A percentile compares a stretch with the other conserved stretches of the same genome.
Evolutionary conservation across 2,329 filamentous ascomycete genomes (phyloP).

Genomic region (Cladosporium sphaerospermum): DNA sequence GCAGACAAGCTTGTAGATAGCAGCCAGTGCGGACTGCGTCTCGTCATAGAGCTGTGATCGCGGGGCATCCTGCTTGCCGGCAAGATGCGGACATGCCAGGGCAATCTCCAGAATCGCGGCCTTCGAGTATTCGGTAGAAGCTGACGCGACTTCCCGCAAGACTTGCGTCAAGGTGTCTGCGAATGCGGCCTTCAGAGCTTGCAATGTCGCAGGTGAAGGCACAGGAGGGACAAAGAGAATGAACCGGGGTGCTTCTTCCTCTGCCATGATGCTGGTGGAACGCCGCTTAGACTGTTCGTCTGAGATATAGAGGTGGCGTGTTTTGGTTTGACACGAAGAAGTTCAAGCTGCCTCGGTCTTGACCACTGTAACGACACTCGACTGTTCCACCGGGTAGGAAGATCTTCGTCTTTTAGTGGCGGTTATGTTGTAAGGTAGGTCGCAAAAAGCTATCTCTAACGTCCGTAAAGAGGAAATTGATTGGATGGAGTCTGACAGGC

Average conservation of each 20-base stretch:
- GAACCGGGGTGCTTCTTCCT: constrained; percentile 25
- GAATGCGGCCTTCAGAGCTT: constrained; percentile 39
- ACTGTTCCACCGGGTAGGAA: no score
- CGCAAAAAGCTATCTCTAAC: no score
- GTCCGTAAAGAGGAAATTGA: no score
- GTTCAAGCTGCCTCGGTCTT: no score
- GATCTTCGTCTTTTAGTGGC: no score
- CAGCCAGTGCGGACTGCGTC: constrained; percentile 69
- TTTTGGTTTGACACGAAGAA: not conserved
- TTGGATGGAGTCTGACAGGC: no score
- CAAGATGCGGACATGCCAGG: constrained; percentile 57
- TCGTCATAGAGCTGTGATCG: constrained; percentile 56
- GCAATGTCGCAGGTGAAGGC: constrained; percentile 34
- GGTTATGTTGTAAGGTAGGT: no score
- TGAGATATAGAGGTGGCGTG: not conserved
- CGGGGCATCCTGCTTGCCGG: constrained; percentile 42
- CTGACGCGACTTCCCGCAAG: constrained; percentile 35
- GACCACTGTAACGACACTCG: no score
- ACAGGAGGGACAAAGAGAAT: constrained; percentile 42
- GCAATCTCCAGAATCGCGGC: constrained; percentile 52
- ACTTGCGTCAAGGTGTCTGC: constrained; percentile 37
- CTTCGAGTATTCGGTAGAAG: constrained; percentile 23
- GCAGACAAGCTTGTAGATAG: constrained; percentile 71
- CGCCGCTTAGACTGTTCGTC: not conserved
- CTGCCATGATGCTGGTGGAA: constrained; percentile 4